A percentile compares a stretch with the other conserved stretches of the same genome.
Conservation (phyloP, 2,329 filamentous ascomycete species). For the Verticillium longisporum region DNA sequence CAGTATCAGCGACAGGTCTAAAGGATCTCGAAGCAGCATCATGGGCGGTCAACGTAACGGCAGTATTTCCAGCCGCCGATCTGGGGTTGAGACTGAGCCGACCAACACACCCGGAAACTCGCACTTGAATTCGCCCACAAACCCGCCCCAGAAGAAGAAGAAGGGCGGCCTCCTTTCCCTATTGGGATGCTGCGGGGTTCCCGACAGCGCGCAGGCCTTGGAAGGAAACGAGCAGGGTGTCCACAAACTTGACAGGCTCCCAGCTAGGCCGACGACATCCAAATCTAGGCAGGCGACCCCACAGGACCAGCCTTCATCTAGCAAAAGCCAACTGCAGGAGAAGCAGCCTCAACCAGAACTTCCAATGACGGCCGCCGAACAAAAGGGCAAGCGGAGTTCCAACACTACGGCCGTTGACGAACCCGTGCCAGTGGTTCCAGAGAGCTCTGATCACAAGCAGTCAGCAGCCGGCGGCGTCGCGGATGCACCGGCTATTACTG, state of each 20-base stretch:
- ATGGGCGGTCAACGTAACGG: slow-evolving; percentile 57
- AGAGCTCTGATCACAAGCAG: slow-evolving; percentile 41
- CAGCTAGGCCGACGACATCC: slow-evolving; percentile 45
- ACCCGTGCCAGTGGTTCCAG: slow-evolving; percentile 30
- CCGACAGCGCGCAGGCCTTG: slow-evolving; percentile 49
- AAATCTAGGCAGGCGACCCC: slow-evolving; percentile 47
- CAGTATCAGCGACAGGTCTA: slow-evolving; percentile 58
- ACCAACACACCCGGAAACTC: slow-evolving; percentile 41
- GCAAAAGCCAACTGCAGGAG: slow-evolving; percentile 37
- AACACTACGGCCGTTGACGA: slow-evolving; percentile 41
- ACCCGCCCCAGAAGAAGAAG: slow-evolving; percentile 46
- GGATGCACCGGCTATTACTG: slow-evolving; percentile 34
- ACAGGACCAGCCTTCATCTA: slow-evolving; percentile 28
- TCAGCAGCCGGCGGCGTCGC: slow-evolving; percentile 26
- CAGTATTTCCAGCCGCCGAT: slow-evolving; percentile 60
- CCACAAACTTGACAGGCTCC: slow-evolving; percentile 52
- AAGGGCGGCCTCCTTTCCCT: slow-evolving; percentile 49
- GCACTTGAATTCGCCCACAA: slow-evolving; percentile 44
- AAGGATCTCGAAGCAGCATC: slow-evolving; percentile 59
- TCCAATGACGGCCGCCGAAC: slow-evolving; percentile 25
- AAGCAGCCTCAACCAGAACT: slow-evolving; percentile 35
- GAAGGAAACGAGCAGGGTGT: slow-evolving; percentile 47
- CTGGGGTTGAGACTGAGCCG: slow-evolving; percentile 42
- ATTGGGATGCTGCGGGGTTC: slow-evolving; percentile 60
- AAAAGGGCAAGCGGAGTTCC: slow-evolving; percentile 37